Evolutionary conservation across 2,329 filamentous ascomycete species (phyloP).

Genomic region (Epichloe typhina): DNA sequence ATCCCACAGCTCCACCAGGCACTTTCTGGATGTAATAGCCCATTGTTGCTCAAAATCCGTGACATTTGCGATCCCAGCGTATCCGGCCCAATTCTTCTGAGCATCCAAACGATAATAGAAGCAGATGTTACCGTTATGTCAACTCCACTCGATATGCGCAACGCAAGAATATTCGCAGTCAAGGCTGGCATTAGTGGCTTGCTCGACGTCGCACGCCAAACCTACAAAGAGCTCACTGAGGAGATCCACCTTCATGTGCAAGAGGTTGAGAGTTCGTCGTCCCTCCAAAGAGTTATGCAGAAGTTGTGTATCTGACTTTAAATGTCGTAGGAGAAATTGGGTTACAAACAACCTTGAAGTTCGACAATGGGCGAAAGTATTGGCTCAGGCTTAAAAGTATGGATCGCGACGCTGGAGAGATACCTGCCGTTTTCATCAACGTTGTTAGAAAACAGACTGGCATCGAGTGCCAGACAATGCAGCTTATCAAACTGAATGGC

Average conservation of each 20-base stretch:
- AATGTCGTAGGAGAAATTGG: slow-evolving; percentile 36
- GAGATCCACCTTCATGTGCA: slow-evolving; percentile 62
- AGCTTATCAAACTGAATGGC: slow-evolving; percentile 67
- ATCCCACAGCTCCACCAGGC: slow-evolving; percentile 56
- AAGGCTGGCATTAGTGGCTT: slow-evolving; percentile 75
- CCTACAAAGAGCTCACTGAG: slow-evolving; percentile 76
- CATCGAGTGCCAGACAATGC: slow-evolving; percentile 78
- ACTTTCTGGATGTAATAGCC: slow-evolving; percentile 48
- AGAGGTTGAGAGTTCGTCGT: slow-evolving; percentile 45
- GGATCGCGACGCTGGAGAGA: slow-evolving; percentile 38
- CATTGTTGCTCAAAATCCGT: slow-evolving; percentile 54
- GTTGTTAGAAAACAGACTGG: slow-evolving; percentile 55
- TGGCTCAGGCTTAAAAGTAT: slow-evolving; percentile 58
- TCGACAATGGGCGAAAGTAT: slow-evolving; percentile 65
- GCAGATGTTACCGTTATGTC: slow-evolving; percentile 67
- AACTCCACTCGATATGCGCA: slow-evolving; percentile 70
- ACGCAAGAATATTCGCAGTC: slow-evolving; percentile 83
- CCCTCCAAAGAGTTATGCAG: not conserved
- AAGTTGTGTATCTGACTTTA: not conserved
- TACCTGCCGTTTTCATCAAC: slow-evolving; percentile 69
- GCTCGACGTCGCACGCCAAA: slow-evolving; percentile 76
- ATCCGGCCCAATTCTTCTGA: slow-evolving; percentile 43
- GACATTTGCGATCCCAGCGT: slow-evolving; percentile 54
- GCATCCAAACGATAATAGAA: slow-evolving; percentile 63
- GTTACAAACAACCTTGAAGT: slow-evolving; percentile 55